Evolutionary conservation across 768 basidiomycete genomes (phyloP), one percentile per base, ranked within the genome.

Genomic region (Nevesoporus exiguus): DNA sequence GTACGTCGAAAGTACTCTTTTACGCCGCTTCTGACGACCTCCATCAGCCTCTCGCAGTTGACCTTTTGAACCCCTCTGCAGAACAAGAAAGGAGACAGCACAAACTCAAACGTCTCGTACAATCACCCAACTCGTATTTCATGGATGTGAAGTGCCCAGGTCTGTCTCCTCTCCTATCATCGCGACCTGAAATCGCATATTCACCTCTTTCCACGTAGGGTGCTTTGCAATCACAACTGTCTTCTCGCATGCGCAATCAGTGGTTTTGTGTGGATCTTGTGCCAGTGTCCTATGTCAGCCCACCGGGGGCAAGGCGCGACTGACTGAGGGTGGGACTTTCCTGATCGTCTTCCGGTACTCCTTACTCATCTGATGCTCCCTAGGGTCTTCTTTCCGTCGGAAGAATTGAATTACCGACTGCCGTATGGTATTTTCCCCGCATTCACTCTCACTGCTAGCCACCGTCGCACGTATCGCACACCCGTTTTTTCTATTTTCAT

Each of bases 121-220:
- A 98, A 77, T 88, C 88, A 49, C 97, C 97, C 61, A 93, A 98
- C 78, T 98, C 96, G 33, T 98, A 92, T 79, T 98, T 98, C 79
- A 98, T 99, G 97, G 97, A 99, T 68, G 95, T 98, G 66, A 99
- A 98, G 77, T 98, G 96, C 78, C 87, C 96, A 65, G 94, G 92
- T 93, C 57, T 55, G 86, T 76, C 25, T 27, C n/a, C 17, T 33
- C 9, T 34, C 33, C 27, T 8, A 14, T 19, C 11, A 9, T 11
- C 30, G 25, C n/a, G n/a, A 34, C 45, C 17, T 14, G 17, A 22
- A 34, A 33, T 24, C 3, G 14, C 13, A 19, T 54, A 1, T 42
- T 59, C 24, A 61, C 39, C 33, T 37, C 7, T 15, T 1, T 19
- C 34, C 30, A 6, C 49, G n/a, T 62, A 91, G 93, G 93, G 60